Conservation (phyloP, 2,329 filamentous ascomycete species). For the Plectosphaerella cucumerina region DNA sequence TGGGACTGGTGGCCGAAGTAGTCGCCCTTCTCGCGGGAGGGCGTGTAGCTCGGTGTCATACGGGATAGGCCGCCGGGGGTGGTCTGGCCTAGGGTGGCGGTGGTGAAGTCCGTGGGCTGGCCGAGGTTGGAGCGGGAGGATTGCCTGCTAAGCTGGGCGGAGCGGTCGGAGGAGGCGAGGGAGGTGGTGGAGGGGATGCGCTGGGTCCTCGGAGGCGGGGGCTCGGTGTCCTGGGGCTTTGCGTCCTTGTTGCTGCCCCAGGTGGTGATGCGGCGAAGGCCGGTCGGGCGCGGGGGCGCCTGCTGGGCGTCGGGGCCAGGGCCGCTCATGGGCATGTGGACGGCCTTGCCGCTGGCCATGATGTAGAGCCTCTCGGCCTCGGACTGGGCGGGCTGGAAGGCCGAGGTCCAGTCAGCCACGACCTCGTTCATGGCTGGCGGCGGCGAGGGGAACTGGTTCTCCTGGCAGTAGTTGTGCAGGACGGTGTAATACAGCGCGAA, state of each 20-base stretch:
- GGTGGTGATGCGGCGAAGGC: neutral
- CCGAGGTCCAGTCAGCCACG: constrained; percentile 59
- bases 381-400: constrained; percentile 59
- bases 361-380: constrained; percentile 63
- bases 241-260: neutral
- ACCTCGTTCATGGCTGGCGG: constrained; percentile 70
- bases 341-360: constrained; percentile 63
- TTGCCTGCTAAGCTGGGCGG: constrained; percentile 22
- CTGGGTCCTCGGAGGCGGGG: constrained; percentile 22
- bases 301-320: neutral
- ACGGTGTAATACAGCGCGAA: constrained; percentile 76
- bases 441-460: constrained; percentile 65
- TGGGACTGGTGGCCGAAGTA: constrained; percentile 22
- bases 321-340: constrained; percentile 43
- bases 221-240: neutral
- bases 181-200: constrained; percentile 30
- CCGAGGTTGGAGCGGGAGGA: constrained; percentile 24
- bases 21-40: constrained; percentile 18
- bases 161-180: constrained; percentile 15
- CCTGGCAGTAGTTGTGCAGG: constrained; percentile 68
- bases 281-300: neutral
- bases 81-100: constrained; percentile 34
- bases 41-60: constrained; percentile 16
- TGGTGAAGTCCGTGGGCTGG: constrained; percentile 39
- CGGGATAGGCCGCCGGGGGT: constrained; percentile 20